Evolutionary conservation across 2,329 filamentous ascomycete species (phyloP), one percentile per base, ranked within the genome.

Genomic region (Alternaria angustiovoidea): DNA sequence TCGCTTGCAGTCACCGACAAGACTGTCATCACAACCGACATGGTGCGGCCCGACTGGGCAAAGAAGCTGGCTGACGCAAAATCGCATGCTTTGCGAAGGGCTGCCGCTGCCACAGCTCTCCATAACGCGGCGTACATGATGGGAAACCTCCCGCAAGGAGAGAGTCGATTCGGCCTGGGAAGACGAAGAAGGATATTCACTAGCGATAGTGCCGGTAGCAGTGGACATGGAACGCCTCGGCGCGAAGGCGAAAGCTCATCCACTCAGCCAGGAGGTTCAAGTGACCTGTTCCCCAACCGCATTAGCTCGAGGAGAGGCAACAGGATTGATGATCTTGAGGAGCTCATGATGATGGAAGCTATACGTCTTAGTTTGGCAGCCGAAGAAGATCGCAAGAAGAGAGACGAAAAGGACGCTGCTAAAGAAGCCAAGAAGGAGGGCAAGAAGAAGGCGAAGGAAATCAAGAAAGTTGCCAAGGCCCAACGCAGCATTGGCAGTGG

Each of bases 311-410:
- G 89, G 61, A 81, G 87, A 62, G 86, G 79, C 57, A 85, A 75
- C 49, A 67, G 92, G 30, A 88, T 96, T 74, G 92, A 96, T 22
- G 94, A 98, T 68, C 85, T 98, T 0, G 95, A 99, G 76, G 94
- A 97, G 49, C 91, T 99, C 83, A 99, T 99, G 95, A 93, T 98
- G 84, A 93, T 95, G 85, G 95, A 99, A 77, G 95, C 95, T 0
- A 96, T 99, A 48, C 86, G 95, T 39, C 79, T 97, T 30, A 97
- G 93, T 48, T 83, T 99, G n/a, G 93, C 91, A 0, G 90, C 92
- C 1, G 95, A 99, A 76, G 94, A 98, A 72, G 94, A 98, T 42
- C 87, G 94, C n/a, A 91, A 93, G 68, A 90, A 87, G 47, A 95
- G 92, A 72, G 89, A 91, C 49, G 92, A 95, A 51, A 94, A 94